Evolutionary conservation across 805 yeast species (phyloP), one percentile per base, ranked within the genome.

Genomic region (Ogataea chonburiensis): DNA sequence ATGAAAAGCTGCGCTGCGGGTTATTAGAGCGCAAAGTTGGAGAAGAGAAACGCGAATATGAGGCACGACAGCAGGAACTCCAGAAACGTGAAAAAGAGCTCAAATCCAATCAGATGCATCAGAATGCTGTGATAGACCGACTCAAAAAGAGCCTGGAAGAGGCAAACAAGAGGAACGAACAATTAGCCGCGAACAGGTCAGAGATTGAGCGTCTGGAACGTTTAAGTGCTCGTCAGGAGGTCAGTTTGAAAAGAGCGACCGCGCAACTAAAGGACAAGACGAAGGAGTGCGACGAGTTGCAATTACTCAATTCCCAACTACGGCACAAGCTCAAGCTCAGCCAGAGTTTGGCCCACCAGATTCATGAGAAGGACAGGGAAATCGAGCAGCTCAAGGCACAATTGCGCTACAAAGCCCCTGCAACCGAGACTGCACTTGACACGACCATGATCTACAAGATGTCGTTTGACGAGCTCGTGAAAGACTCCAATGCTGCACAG

Each of bases 381-480:
- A 22, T 27, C 9, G 16, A n/a, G 6, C 24, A 24, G 10, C 11
- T 20, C 3, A 17, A 16, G 11, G 14, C 25, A 2, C 26, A 27
- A n/a, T 17, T 22, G 22, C 17, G 24, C 17, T 12, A 17, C 4
- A 22, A 5, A 5, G 10, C 10, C 7, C 17, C 11, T n/a, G 6
- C 15, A 4, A 18, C 10, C 14, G 21, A 26, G 19, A 21, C 31
- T 2, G 37, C 17, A 4, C 7, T 17, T 6, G 40, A 31, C n/a
- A 41, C 45, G 3, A 35, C 35, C n/a, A 25, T 41, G 27, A 16
- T 41, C 13, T 34, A 41, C 31, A 31, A 33, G 14, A 27, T 37
- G 36, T 24, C 42, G 4, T 31, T 41, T 10, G 14, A 30, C 5
- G 39, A 41, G 5, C 17, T 41, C 9, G 26, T 30, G 12, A 24